These are phyloP conservation scores for Dryas octopetala DNA, from an alignment of 306 rosid species.

Conservation along the genomic window DNA sequence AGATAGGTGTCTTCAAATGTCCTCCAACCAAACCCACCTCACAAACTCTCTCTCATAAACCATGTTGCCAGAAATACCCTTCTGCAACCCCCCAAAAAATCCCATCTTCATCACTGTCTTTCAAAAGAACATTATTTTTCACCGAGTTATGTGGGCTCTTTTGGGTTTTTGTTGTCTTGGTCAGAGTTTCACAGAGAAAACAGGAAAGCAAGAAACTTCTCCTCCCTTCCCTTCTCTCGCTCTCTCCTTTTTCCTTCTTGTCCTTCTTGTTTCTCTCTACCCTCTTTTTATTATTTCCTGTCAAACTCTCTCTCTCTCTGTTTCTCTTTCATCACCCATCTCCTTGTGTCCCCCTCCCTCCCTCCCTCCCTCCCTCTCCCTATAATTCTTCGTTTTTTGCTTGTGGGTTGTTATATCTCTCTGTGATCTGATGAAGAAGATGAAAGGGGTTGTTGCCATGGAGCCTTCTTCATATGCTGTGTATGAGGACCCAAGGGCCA, in stretches of 20 bases:
- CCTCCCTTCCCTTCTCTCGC: constrained; percentile 24
- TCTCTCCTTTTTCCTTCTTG: constrained; percentile 18
- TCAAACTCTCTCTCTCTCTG: constrained; percentile 24
- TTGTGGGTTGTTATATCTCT: constrained; percentile 34
- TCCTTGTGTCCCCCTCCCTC: no score
- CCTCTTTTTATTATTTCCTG: constrained; percentile 25
- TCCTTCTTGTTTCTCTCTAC: constrained; percentile 23
- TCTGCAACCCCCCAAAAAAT: constrained; percentile 96
- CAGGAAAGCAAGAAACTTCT: constrained; percentile 75
- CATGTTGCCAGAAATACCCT: constrained; percentile 86
- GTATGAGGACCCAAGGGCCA: constrained; percentile 53
- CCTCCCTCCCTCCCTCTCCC: background rate
- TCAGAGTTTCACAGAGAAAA: constrained; percentile 96
- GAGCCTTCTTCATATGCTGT: constrained; percentile 42
- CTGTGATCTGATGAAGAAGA: constrained; percentile 70
- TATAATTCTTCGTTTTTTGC: constrained; percentile 13
- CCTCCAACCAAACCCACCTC: constrained; percentile 97
- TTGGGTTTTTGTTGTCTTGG: constrained; percentile 75
- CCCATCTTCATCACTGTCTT: constrained; percentile 96
- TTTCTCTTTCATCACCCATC: background rate
- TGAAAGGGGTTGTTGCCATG: constrained; percentile 53
- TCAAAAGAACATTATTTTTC: constrained; percentile 72
- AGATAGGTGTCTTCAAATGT: constrained; percentile 76
- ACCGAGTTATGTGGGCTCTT: constrained; percentile 99
- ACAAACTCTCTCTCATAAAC: constrained; percentile 40